Evolutionary conservation across 352 stramenopile genomes (phyloP).

Genomic region (Pelagophyceae sp.): DNA sequence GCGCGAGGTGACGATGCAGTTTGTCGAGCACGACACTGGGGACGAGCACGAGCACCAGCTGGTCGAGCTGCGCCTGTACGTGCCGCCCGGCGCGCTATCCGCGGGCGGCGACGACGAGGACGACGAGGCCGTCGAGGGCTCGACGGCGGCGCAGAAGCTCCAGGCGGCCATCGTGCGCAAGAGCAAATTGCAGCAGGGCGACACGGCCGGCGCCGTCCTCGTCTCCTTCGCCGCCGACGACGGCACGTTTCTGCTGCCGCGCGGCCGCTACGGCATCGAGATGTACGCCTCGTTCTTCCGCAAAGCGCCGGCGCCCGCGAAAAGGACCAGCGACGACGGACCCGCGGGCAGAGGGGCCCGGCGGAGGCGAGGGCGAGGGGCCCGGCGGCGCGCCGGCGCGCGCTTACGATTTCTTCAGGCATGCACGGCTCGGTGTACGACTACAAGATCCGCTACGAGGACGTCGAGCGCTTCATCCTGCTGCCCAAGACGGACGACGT

Average conservation of each 20-base stretch:
- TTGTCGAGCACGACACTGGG: conserved; percentile 93
- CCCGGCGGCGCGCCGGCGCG: background rate
- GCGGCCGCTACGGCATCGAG: conserved; percentile 93
- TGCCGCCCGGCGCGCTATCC: conserved; percentile 66
- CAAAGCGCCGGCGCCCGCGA: too few relatives aligned
- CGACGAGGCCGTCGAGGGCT: conserved; percentile 35
- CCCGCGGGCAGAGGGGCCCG: conserved; percentile 78
- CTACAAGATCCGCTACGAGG: conserved; percentile 99
- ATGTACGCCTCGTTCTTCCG: conserved; percentile 92
- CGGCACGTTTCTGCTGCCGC: conserved; percentile 93
- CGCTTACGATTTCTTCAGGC: too few relatives aligned
- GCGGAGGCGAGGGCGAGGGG: background rate
- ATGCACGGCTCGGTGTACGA: conserved; percentile 91
- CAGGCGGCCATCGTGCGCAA: conserved; percentile 58
- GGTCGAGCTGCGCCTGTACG: conserved; percentile 90
- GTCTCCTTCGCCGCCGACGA: conserved; percentile 89
- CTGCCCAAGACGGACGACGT: conserved; percentile 91
- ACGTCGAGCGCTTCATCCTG: conserved; percentile 96
- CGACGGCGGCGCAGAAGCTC: conserved; percentile 64
- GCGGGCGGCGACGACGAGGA: conserved; percentile 40
- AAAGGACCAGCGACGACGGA: too few relatives aligned
- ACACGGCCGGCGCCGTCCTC: conserved; percentile 89
- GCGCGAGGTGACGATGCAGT: conserved; percentile 98
- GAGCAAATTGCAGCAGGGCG: conserved; percentile 59
- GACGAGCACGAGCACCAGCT: conserved; percentile 76